Conservation (phyloP, 441 rosid genomes). For the Breynia disticha region DNA sequence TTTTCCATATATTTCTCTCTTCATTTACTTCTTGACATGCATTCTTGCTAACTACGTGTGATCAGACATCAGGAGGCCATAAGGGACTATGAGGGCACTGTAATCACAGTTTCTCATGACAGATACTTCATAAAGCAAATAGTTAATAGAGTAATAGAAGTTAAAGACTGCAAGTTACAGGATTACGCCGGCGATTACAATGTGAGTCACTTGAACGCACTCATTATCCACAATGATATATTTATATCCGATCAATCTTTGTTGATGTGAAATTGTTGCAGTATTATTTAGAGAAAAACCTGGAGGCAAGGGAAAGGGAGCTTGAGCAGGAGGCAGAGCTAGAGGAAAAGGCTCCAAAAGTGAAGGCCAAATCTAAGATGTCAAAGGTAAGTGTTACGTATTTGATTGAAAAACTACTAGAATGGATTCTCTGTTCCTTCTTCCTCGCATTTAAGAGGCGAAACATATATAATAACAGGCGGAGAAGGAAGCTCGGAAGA, state of each 20-base stretch:
- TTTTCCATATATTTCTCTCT: background rate
- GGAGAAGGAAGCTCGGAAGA: constrained; percentile 89
- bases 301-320: constrained; percentile 64
- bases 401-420: background rate
- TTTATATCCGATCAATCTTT: background rate
- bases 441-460: too few relatives aligned
- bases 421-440: background rate
- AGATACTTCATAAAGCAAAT: constrained; percentile 89
- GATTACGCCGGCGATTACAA: constrained; percentile 86
- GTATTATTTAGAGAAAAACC: constrained; percentile 89
- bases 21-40: background rate
- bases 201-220: constrained; percentile 25
- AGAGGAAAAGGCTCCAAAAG: constrained; percentile 80
- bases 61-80: constrained; percentile 69
- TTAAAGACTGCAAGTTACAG: constrained; percentile 50
- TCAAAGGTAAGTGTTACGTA: constrained; percentile 41
- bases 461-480: constrained; percentile 34
- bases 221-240: background rate
- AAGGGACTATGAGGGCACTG: constrained; percentile 70
- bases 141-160: constrained; percentile 90
- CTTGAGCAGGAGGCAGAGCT: constrained; percentile 75
- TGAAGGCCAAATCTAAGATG: constrained; percentile 93
- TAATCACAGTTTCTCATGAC: constrained; percentile 82
- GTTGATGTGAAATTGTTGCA: constrained; percentile 15
- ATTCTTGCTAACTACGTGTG: background rate